These are phyloP conservation scores for Globisporangium alternatum DNA, from an alignment of 352 stramenopile genomes.

Conservation along the genomic window DNA sequence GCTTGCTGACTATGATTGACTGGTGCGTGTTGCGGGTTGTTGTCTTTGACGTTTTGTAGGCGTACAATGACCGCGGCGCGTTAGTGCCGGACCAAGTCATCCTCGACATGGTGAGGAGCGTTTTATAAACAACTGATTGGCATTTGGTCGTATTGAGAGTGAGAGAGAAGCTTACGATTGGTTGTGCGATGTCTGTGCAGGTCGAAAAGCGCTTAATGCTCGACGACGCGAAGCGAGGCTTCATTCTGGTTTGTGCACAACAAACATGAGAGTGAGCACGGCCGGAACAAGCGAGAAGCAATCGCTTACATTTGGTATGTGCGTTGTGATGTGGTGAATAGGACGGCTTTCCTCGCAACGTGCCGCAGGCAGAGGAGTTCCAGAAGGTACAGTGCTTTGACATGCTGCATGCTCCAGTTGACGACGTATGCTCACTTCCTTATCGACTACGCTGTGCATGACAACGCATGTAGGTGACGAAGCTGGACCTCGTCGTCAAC, in stretches of 20 bases:
- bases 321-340: conserved; percentile 14
- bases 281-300: background rate
- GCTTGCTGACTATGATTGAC: background rate
- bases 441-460: background rate
- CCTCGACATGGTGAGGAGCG: conserved; percentile 66
- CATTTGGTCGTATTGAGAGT: background rate
- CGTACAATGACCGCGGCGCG: conserved; percentile 79
- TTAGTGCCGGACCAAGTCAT: conserved; percentile 89
- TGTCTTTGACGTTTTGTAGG: conserved; percentile 23
- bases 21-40: background rate
- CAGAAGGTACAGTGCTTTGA: conserved; percentile 32
- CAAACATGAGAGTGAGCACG: background rate
- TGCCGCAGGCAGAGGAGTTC: conserved; percentile 85
- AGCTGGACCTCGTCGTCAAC: conserved; percentile 86
- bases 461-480: conserved; percentile 29
- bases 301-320: background rate
- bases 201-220: conserved; percentile 71
- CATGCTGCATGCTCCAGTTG: background rate
- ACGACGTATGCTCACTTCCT: background rate
- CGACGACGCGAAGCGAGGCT: conserved; percentile 71
- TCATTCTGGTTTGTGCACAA: conserved; percentile 58
- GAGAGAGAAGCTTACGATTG: background rate
- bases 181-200: conserved; percentile 16
- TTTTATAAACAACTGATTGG: background rate
- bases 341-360: conserved; percentile 88